Evolutionary conservation across 106 monocot genomes (phyloP).

Genomic region (Dendrobium huoshanense): DNA sequence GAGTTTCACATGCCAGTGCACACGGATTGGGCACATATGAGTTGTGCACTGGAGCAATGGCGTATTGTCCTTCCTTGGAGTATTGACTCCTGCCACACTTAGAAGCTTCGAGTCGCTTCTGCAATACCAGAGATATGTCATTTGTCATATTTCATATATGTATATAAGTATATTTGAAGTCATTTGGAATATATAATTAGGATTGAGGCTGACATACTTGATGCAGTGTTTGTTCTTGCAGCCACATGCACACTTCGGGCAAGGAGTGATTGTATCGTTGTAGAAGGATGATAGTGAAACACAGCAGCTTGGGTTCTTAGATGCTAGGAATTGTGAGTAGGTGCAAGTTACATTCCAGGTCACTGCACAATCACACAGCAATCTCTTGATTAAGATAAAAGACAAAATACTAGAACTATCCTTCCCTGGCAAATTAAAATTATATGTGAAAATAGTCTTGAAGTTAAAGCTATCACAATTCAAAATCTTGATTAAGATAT

Average conservation of each 20-base stretch:
- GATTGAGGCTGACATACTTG: constrained; percentile 26
- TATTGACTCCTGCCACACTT: constrained; percentile 36
- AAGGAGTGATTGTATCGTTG: constrained; percentile 62
- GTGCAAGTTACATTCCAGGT: constrained; percentile 82
- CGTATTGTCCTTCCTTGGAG: constrained; percentile 43
- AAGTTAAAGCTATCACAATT: too few relatives aligned
- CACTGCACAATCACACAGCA: constrained; percentile 31
- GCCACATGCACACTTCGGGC: constrained; percentile 65
- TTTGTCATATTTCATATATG: not conserved
- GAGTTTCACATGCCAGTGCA: constrained; percentile 82
- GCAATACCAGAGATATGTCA: not conserved
- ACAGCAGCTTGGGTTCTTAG: constrained; percentile 64
- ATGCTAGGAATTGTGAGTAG: constrained; percentile 56
- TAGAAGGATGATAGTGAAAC: constrained; percentile 81
- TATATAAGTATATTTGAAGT: not conserved
- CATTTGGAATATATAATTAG: not conserved
- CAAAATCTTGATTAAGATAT: too few relatives aligned
- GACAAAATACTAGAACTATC: too few relatives aligned
- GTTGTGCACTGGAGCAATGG: constrained; percentile 70
- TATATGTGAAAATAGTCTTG: too few relatives aligned
- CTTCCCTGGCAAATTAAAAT: too few relatives aligned
- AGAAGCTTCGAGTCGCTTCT: constrained; percentile 47
- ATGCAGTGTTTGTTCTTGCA: constrained; percentile 72
- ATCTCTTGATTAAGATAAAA: too few relatives aligned
- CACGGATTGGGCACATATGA: constrained; percentile 72